Evolutionary conservation across 2,329 filamentous ascomycete genomes (phyloP), one percentile per base, ranked within the genome.

Genomic region (Cladosporium colombiae): DNA sequence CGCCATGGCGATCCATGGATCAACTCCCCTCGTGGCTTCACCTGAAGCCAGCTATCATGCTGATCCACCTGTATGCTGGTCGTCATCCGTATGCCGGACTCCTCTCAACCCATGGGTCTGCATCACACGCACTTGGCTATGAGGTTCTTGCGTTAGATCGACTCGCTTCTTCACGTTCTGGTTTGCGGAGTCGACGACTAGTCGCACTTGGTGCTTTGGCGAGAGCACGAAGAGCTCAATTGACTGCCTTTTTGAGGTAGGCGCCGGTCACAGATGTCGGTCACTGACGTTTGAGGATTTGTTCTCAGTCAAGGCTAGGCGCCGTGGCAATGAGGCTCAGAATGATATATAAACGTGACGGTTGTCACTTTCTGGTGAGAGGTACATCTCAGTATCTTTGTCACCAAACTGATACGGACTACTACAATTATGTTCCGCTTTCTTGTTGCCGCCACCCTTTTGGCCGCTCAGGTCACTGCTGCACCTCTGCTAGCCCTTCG

Each of bases 21-120:
- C 52, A 55, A 5, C 18, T 33, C 27, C 52, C 29, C 52, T 55
- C 27, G 52, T 29, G 52, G 52, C 29, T 29, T 55, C 52, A 33
- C 52, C 31, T 31, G 13, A 55, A 31, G 18, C 52, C 50, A 55
- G 18, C 29, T 21, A n/a, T 29, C 52, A 55, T 31, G 52, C 27
- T 33, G 52, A 55, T 55, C 52, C 18, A 55, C n/a, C 25, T 55
- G 52, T 29, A 55, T 55, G 52, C 52, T 55, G 27, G 52, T 31
- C 18, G 52, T 55, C 52, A 55, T 33, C 11, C 25, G 27, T 13
- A 55, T 55, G 27, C 29, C 52, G 29, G 27, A 29, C 27, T 55
- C 10, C 52, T 31, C 31, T 27, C 6, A 55, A 29, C 29, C 50
- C 52, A 55, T 55, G 52, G 29, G 14, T 31, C 40, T 27, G 56